These are phyloP conservation scores for Gymnopilus dilepis DNA, from an alignment of 768 basidiomycete species.

Conservation along the genomic window DNA sequence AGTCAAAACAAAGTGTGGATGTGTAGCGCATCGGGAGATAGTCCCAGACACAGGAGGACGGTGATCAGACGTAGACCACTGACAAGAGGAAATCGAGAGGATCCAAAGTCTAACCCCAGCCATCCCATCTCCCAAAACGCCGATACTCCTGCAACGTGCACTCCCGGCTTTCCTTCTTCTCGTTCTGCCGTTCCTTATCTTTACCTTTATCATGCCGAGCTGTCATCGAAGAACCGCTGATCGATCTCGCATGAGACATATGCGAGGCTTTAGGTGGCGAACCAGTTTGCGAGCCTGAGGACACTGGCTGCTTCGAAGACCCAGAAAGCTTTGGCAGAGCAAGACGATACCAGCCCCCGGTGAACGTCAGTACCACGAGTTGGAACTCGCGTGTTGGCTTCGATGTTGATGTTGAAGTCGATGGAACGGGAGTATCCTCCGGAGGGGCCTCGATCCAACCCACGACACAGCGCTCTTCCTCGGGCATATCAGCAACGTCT, in stretches of 20 bases:
- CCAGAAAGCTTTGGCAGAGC: constrained; percentile 54
- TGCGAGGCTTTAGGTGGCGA: constrained; percentile 49
- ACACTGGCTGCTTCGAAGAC: constrained; percentile 21
- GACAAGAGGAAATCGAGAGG: background rate
- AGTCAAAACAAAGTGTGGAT: background rate
- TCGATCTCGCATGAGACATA: constrained; percentile 46
- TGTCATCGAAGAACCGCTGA: constrained; percentile 58
- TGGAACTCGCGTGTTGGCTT: constrained; percentile 62
- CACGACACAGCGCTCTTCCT: constrained; percentile 86
- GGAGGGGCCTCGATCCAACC: constrained; percentile 76
- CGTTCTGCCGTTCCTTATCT: constrained; percentile 62
- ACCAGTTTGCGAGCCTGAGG: constrained; percentile 25
- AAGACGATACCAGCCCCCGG: constrained; percentile 92
- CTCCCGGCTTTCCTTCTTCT: constrained; percentile 63
- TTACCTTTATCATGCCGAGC: constrained; percentile 63
- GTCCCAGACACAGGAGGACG: background rate
- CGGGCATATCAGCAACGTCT: constrained; percentile 62
- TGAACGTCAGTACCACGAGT: constrained; percentile 84
- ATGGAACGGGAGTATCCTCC: constrained; percentile 36
- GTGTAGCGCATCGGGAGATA: background rate
- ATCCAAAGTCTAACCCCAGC: constrained; percentile 60
- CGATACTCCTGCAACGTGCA: constrained; percentile 79
- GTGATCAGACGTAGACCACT: background rate
- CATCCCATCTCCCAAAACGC: constrained; percentile 88
- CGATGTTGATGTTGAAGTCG: constrained; percentile 18